Conservation (phyloP, 2,329 filamentous ascomycete species). For the Colletotrichum camelliae region DNA sequence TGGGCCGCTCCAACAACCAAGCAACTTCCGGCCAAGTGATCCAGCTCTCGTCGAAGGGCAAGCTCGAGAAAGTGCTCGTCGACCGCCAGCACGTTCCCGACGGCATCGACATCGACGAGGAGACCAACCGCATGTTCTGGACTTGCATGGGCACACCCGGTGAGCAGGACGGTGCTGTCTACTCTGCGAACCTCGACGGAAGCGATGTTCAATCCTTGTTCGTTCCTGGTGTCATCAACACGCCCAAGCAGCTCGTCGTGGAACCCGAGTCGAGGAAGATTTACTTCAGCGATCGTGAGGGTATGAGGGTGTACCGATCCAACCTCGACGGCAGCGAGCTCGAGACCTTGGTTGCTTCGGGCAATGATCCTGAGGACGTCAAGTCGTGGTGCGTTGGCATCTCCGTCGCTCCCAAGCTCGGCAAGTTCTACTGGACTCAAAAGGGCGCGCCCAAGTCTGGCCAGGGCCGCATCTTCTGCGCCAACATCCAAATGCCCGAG, state of each 20-base stretch:
- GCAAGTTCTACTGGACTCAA: slow-evolving; percentile 64
- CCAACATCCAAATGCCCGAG: slow-evolving; percentile 43
- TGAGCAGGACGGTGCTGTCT: slow-evolving; percentile 46
- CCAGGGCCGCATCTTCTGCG: slow-evolving; percentile 58
- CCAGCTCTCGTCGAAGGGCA: slow-evolving; percentile 25
- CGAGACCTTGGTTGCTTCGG: slow-evolving; percentile 44
- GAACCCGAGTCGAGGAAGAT: slow-evolving; percentile 34
- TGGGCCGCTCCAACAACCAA: neutral
- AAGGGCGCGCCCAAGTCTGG: slow-evolving; percentile 59
- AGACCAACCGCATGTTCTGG: slow-evolving; percentile 48
- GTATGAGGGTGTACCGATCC: slow-evolving; percentile 43
- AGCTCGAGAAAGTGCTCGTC: slow-evolving; percentile 27
- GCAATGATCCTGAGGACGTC: slow-evolving; percentile 35
- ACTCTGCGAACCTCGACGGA: slow-evolving; percentile 55
- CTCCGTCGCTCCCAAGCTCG: slow-evolving; percentile 44
- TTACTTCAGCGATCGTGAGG: slow-evolving; percentile 51
- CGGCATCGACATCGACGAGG: slow-evolving; percentile 44
- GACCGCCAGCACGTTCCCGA: slow-evolving; percentile 41
- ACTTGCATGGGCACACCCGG: slow-evolving; percentile 51
- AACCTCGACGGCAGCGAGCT: slow-evolving; percentile 42
- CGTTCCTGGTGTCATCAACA: slow-evolving; percentile 48
- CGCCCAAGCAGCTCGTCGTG: slow-evolving; percentile 49
- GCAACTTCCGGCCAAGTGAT: slow-evolving; percentile 7
- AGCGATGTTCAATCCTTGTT: slow-evolving; percentile 48
- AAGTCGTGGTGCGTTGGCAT: slow-evolving; percentile 62